Percentiles rank a stretch among this genome's conserved stretches.
These are phyloP conservation scores for Umbilicus rupestris DNA, from an alignment of 164 flowering plant species.

Conservation along the genomic window DNA sequence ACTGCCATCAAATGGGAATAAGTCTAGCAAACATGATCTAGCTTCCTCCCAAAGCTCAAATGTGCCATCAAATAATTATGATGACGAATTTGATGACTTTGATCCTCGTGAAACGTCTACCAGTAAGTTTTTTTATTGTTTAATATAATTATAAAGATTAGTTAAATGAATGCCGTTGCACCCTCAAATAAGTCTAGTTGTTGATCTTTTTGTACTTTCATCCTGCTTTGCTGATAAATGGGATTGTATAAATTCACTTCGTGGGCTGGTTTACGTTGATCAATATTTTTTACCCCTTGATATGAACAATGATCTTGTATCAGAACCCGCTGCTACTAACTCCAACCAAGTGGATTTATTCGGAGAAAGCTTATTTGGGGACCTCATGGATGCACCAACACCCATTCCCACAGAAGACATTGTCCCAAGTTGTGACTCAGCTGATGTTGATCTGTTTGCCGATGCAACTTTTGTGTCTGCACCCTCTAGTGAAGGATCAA, in stretches of 20 bases:
- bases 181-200: neutral
- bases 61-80: constrained; percentile 33
- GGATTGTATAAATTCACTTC: neutral
- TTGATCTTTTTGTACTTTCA: neutral
- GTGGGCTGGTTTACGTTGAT: neutral
- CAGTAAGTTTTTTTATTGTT: constrained; percentile 37
- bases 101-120: constrained; percentile 85
- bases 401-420: constrained; percentile 23
- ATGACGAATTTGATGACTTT: constrained; percentile 90
- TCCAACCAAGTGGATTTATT: constrained; percentile 62
- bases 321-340: constrained; percentile 49
- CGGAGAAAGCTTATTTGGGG: constrained; percentile 22
- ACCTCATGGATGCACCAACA: constrained; percentile 65
- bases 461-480: constrained; percentile 95
- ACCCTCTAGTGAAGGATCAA: constrained; percentile 29
- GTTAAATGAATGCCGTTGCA: neutral
- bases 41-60: constrained; percentile 34
- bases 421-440: constrained; percentile 20
- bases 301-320: neutral
- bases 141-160: neutral
- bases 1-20: constrained; percentile 6
- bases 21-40: constrained; percentile 13
- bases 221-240: neutral
- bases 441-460: constrained; percentile 82
- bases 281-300: neutral